A percentile compares a stretch with the other conserved stretches of the same genome.
Conservation (phyloP, 1,284 basidiomycete species). For the Trichosporon sp. region DNA sequence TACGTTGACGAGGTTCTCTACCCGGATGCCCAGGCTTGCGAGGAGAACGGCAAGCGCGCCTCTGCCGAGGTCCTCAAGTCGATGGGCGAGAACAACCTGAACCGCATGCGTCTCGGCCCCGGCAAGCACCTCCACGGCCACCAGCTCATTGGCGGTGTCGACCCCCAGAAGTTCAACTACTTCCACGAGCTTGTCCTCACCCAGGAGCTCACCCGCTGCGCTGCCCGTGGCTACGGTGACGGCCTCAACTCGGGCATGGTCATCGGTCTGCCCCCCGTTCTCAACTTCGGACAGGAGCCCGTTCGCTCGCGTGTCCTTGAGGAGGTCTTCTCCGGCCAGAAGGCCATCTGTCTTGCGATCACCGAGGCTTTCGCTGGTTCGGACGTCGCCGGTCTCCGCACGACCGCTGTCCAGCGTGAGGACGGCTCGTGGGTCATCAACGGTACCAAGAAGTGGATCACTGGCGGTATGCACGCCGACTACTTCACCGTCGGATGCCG, state of each 20-base stretch:
- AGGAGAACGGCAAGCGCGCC: conserved; percentile 68
- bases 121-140: conserved; percentile 73
- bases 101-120: conserved; percentile 84
- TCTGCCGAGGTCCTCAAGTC: conserved; percentile 44
- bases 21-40: conserved; percentile 58
- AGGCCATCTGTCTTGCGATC: conserved; percentile 77
- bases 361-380: conserved; percentile 85
- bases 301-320: conserved; percentile 61
- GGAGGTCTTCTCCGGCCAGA: conserved; percentile 62
- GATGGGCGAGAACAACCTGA: conserved; percentile 60
- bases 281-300: conserved; percentile 57
- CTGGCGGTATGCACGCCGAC: conserved; percentile 61
- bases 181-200: conserved; percentile 69
- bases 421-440: conserved; percentile 75
- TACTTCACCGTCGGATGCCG: conserved; percentile 36
- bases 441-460: conserved; percentile 90
- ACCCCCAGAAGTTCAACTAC: conserved; percentile 82
- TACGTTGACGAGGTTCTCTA: conserved; percentile 55
- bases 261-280: conserved; percentile 62
- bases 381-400: conserved; percentile 77
- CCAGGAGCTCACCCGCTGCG: conserved; percentile 74
- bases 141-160: conserved; percentile 62
- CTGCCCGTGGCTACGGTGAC: conserved; percentile 79
- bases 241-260: conserved; percentile 69
- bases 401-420: conserved; percentile 71